Base-by-base conservation (phyloP, 805 yeast genomes). In the Ogataea neopini region DNA sequence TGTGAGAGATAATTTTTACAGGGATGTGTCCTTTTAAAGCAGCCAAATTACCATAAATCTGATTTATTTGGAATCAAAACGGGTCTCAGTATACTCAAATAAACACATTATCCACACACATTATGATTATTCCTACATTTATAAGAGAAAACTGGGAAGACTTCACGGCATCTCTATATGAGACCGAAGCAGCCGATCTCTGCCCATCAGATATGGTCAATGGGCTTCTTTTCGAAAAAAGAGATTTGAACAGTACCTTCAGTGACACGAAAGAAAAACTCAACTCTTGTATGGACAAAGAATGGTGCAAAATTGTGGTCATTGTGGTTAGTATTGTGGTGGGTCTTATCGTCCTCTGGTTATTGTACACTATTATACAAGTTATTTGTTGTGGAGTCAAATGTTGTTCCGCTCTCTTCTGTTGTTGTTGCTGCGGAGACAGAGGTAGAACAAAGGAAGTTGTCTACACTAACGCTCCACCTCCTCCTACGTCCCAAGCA, bases 201-300 rank as follows among this genome's bases (percentile, higher is more conserved):
- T 60, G 62, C 40, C 64, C 64, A 6, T 28, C 61, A 13, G 48
- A 51, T 15, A 28, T 60, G 18, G 40, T 58, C n/a, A 35, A 43
- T 10, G 25, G 45, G 8, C 33, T 50, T 3, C 37, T 51, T 3
- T 38, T 52, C 8, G 47, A 44, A 13, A 57, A 58, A 43, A 52
- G 61, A 45, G 53, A 50, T 40, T 15, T 49, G 13, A 18, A 22
- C 29, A 25, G 17, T 3, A 19, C 45, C 13, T 26, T 49, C 32
- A 19, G 47, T 29, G 47, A 52, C 9, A 51, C 51, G 2, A 57
- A 57, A 33, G 35, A 39, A 15, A 54, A 56, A 3, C 87, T 95
- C 94, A 80, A 83, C 60, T 78, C 87, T 2, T 88, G 96, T 67
- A 86, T 86, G 92, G 84, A 76, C 59, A 84, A 86, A 64, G 81